A percentile compares a stretch with the other conserved stretches of the same genome.
Evolutionary conservation across 2,329 filamentous ascomycete genomes (phyloP).

Genomic region (Rutstroemia sp.): DNA sequence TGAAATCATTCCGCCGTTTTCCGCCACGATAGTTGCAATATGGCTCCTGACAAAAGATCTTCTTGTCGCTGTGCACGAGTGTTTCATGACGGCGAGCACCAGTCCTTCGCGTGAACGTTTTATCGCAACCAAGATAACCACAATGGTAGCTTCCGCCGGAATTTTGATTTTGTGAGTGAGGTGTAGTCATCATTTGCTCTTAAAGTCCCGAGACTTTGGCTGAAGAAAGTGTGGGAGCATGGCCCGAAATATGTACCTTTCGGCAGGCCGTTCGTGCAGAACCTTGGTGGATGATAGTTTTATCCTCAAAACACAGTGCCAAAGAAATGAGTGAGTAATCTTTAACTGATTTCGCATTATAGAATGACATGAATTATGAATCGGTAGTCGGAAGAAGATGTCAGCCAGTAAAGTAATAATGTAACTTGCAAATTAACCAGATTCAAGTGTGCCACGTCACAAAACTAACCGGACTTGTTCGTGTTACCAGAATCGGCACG

Average conservation of each 20-base stretch:
- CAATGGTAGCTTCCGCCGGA: not conserved
- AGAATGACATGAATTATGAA: not conserved
- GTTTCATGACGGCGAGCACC: slow-evolving; percentile 6
- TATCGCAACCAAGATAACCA: slow-evolving; percentile 5
- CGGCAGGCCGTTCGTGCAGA: not conserved
- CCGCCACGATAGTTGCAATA: slow-evolving; percentile 7
- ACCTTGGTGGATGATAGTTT: not conserved
- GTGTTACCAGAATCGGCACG: not conserved
- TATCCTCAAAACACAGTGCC: not conserved
- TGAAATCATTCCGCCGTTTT: slow-evolving; percentile 5
- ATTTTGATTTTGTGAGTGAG: not conserved
- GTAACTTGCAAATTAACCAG: not conserved
- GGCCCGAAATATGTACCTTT: not conserved
- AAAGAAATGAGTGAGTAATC: not conserved
- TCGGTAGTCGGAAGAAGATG: not conserved
- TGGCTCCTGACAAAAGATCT: slow-evolving; percentile 5
- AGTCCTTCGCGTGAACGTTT: slow-evolving; percentile 7
- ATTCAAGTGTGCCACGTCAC: slow-evolving; percentile 1
- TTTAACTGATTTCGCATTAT: not conserved
- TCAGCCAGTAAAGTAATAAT: not conserved
- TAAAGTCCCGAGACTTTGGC: not conserved
- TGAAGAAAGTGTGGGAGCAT: slow-evolving; percentile 5
- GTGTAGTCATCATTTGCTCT: not conserved
- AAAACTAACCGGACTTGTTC: not conserved
- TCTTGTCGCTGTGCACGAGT: slow-evolving; percentile 5